Percentiles rank a stretch among this genome's conserved stretches.
Evolutionary conservation across 129 eudicot genomes (phyloP).

Genomic region (Artemisia tridentata): DNA sequence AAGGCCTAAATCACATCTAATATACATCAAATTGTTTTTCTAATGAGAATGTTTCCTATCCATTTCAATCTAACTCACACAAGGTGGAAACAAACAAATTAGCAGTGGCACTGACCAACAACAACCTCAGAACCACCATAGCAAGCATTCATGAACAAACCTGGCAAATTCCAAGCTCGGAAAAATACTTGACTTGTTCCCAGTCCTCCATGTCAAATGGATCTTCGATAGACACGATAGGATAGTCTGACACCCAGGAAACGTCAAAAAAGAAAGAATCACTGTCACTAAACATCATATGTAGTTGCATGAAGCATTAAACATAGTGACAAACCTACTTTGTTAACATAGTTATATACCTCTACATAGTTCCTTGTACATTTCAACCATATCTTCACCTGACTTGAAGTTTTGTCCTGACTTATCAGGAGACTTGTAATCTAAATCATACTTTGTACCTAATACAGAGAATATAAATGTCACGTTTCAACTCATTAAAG

Average conservation of each 20-base stretch:
- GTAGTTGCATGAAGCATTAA: not conserved
- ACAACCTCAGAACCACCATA: not conserved
- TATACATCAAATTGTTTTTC: no score
- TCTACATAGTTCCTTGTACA: conserved; percentile 78
- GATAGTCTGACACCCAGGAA: conserved; percentile 63
- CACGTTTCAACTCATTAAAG: conserved; percentile 15
- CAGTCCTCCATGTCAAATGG: conserved; percentile 99
- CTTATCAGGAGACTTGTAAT: conserved; percentile 68
- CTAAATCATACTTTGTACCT: conserved; percentile 98
- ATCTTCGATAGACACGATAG: conserved; percentile 94
- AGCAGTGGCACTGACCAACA: not conserved
- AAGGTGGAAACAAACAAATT: not conserved
- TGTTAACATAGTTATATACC: conserved; percentile 47
- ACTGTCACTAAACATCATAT: not conserved
- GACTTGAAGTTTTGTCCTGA: conserved; percentile 94
- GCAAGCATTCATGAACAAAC: conserved; percentile 38
- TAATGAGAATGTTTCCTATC: not conserved
- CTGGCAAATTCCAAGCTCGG: conserved; percentile 86
- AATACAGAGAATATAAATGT: conserved; percentile 16
- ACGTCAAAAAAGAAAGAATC: conserved; percentile 1
- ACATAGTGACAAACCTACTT: conserved; percentile 1
- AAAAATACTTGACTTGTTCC: conserved; percentile 73
- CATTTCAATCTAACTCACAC: not conserved
- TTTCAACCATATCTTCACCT: conserved; percentile 89
- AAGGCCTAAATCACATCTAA: no score